Base-by-base conservation (phyloP, 2,329 filamentous ascomycete genomes). In the Diaporthe citri region DNA sequence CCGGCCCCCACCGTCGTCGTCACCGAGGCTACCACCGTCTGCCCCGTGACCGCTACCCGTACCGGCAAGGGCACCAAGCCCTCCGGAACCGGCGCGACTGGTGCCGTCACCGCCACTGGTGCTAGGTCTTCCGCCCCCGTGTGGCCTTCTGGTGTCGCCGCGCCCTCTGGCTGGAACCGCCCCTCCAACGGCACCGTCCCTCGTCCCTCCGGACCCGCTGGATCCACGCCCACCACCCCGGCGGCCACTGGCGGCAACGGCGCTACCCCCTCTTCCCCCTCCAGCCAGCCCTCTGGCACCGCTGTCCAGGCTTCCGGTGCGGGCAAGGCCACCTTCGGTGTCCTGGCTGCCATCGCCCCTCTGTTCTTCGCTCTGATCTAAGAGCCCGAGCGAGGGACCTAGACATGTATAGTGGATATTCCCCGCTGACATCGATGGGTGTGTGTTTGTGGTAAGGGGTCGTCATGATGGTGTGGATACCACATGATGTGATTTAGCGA, bases 1-100 rank as follows among this genome's bases (percentile, higher is more conserved):
- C 77, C 79, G 13, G 73, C 60, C 8, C 76, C 79, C 8, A 76
- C 75, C 46, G 76, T 77, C 52, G 77, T 77, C 59, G 73, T 78
- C 55, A 75, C 75, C 13, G 74, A 77, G 36, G 70, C 76, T 1
- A 67, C 75, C 36, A 75, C 72, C 43, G 51, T 66, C 36, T 75
- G 73, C 70, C 73, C 70, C 31, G 72, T 70, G n/a, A 36, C 75
- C 25, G 41, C 67, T 13, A 51, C 66, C 43, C 39, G 46, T 20
- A 43, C 66, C 25, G 62, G 55, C 34, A 25, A 56, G 25, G 59
- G 46, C 62, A 28, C 51, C 39, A 56, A 56, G 48, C 51, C 72
- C 72, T 46, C 46, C 22, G 62, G 41, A 59, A 52, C 67, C 5
- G 41, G 20, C 34, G 46, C 28, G 4, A 48, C 43, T 22, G 41